Conservation (phyloP, 108 stramenopile genomes). For the Discostella pseudostelligera region DNA sequence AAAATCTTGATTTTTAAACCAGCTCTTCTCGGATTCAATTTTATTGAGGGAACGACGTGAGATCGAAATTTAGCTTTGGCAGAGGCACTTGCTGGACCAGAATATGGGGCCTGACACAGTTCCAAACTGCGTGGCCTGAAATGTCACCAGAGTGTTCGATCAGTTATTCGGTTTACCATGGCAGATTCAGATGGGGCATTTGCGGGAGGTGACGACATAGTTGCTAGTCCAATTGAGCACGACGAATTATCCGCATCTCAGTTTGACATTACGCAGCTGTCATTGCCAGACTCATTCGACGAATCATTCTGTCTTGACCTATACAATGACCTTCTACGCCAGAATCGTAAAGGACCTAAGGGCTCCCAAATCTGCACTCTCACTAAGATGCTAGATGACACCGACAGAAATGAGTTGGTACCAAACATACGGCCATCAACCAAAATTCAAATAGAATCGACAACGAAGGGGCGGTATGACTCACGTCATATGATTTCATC, state of each 20-base stretch:
- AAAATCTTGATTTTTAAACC: not conserved
- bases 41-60: conserved; percentile 8
- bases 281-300: conserved; percentile 46
- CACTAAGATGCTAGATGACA: not conserved
- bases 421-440: conserved; percentile 7
- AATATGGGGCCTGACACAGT: too few species aligned
- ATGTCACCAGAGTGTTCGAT: too few species aligned
- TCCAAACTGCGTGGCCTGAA: too few species aligned
- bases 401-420: conserved; percentile 5
- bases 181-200: too few species aligned
- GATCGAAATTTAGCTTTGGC: too few species aligned
- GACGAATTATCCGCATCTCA: conserved; percentile 24
- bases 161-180: too few species aligned
- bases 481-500: not conserved
- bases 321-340: conserved; percentile 24
- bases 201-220: conserved; percentile 7
- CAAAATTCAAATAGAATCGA: conserved; percentile 25
- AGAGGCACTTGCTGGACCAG: too few species aligned
- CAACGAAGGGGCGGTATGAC: conserved; percentile 23
- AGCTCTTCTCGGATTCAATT: not conserved
- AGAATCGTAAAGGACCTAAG: not conserved
- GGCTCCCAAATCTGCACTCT: not conserved
- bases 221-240: conserved; percentile 26
- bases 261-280: conserved; percentile 29
- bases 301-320: conserved; percentile 33